Evolutionary conservation across 768 basidiomycete species (phyloP), one percentile per base, ranked within the genome.

Genomic region (Termitomyces heimii): DNA sequence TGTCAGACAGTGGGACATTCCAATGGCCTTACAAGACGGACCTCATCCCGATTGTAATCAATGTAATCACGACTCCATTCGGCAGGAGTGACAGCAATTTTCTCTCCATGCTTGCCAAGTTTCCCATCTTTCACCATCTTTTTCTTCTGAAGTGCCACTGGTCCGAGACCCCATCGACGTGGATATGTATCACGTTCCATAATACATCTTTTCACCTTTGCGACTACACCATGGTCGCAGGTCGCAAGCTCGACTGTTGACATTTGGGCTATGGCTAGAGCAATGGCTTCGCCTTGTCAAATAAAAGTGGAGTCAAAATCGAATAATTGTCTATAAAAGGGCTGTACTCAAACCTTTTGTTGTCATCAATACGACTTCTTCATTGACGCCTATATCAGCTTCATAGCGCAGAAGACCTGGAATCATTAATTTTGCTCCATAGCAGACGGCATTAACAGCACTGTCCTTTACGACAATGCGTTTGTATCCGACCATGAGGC

Each of bases 181-280:
- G 97, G 97, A 72, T 99, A 99, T 20, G 93, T 91, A 72, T 99
- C 97, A 37, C 96, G 88, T 71, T 98, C 97, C 97, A 99, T 99
- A 68, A 99, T 98, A 69, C 96, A 98, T 52, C 97, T 81, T 76
- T 99, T 99, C 68, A 99, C 94, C 76, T 98, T 98, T 35, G 97
- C 97, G 43, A 98, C 96, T 56, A 99, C 93, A 47, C 97, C 97
- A 68, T 99, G 96, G 70, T 98, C 95, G 71, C 96, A 98, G 2
- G 95, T 96, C 9, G 94, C 90, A 50, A 99, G 85, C 71, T 99
- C 97, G 57, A 96, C 96, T 12, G 97, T 98, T 18, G 95, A 92
- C 97, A 99, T 99, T 69, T 96, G 94, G 20, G 95, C 92, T 62
- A 96, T 86, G 56, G 90, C 95, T 42, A 97, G 82, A 22, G 94